These are phyloP conservation scores for Russula olivacea DNA, from an alignment of 768 basidiomycete genomes.

Conservation along the genomic window DNA sequence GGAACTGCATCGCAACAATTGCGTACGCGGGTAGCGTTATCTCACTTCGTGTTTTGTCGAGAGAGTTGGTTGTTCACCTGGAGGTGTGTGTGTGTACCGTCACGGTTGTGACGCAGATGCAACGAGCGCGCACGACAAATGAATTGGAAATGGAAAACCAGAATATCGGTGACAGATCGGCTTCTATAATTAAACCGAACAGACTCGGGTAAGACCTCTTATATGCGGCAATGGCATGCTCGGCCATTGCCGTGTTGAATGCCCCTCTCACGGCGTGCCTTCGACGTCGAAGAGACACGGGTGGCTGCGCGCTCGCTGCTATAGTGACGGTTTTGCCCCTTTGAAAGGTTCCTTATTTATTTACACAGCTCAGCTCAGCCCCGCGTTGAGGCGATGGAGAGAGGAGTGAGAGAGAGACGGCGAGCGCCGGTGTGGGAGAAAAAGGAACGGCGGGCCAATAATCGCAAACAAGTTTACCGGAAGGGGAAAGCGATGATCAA, in stretches of 20 bases:
- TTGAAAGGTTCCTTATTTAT: background rate
- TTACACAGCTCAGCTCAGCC: background rate
- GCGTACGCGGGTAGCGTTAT: background rate
- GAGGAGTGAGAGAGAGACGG: background rate
- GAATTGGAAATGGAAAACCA: background rate
- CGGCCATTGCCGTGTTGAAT: background rate
- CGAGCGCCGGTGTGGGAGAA: background rate
- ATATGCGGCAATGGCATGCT: background rate
- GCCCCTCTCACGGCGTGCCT: background rate
- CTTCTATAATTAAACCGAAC: slow-evolving; percentile 9
- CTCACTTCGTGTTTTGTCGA: no score
- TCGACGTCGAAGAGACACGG: no score
- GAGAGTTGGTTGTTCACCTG: no score
- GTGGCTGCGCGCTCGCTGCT: background rate
- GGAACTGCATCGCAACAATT: background rate
- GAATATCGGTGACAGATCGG: slow-evolving; percentile 8
- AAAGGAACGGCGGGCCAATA: background rate
- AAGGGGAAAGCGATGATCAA: slow-evolving; percentile 18
- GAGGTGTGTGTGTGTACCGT: background rate
- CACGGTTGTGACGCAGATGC: background rate
- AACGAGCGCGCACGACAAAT: background rate
- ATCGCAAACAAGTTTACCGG: slow-evolving; percentile 13
- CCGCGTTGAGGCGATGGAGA: background rate
- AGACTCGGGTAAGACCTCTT: background rate
- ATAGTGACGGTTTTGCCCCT: background rate